Base-by-base conservation (phyloP, 139 green algal genomes). In the Coelastrella sp. region DNA sequence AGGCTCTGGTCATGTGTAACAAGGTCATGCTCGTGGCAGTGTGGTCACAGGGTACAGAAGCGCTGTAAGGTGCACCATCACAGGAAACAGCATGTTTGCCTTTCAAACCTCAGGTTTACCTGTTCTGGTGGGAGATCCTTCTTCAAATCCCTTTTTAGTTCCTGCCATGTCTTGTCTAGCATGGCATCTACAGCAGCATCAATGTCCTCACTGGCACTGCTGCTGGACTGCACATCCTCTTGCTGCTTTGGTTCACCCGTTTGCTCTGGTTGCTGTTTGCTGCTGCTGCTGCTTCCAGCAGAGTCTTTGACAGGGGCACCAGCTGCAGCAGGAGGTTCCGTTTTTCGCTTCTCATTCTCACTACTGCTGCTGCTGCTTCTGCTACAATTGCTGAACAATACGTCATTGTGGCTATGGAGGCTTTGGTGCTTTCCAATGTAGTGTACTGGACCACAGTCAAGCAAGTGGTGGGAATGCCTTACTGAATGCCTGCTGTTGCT, bases 111-210 rank as follows among this genome's bases (percentile, higher is more conserved):
- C 35, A 49, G 63, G 63, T 17, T 7, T 14, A 87, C 87, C 87
- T 91, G 87, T 15, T 91, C 87, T n/a, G 78, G 78, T 24, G 87
- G 35, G 20, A 91, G 35, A 12, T 91, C 87, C 12, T 87, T 87
- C 49, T 91, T 87, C 20, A 91, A 65, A n/a, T 91, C 87, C 20
- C 57, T 58, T 24, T 91, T 91, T 0, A 91, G 87, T 63, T 82
- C 27, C 22, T 81, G 24, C 87, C 87, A 91, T 12, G 49, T 65
- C 35, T 79, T 66, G 35, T 91, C 63, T 7, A 91, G 78, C 78
- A 87, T 61, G 14, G 56, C 35, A 24, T 91, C 87, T 49, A 86
- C 78, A n/a, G 57, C 66, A 81, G 63, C 87, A 27, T 87, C 87
- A n/a, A 86, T 81, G 24, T 87, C 87, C 8, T 75, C 85, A 27